Conservation (phyloP, 345 rosid genomes). For the Populus alba region DNA sequence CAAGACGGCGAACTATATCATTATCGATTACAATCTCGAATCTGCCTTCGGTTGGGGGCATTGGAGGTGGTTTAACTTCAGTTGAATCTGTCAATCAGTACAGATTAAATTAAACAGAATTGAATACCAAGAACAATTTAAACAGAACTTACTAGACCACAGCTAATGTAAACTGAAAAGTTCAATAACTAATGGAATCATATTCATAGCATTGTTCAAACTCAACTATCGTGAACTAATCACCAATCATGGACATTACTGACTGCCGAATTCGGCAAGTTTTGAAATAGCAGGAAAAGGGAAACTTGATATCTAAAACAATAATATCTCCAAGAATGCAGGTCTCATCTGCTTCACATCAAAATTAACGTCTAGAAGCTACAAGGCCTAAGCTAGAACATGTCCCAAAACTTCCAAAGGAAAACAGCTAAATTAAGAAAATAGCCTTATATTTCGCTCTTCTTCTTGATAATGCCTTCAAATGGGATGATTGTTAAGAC, state of each 20-base stretch:
- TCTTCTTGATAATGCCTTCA: neutral
- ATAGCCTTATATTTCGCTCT: neutral
- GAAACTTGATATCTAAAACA: too few species aligned
- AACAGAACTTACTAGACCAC: neutral
- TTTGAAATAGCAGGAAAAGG: too few species aligned
- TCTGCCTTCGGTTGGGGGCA: conserved; percentile 76
- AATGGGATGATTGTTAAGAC: neutral
- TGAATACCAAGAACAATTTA: neutral
- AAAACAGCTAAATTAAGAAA: neutral
- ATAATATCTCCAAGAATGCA: too few species aligned
- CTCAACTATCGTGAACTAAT: too few species aligned
- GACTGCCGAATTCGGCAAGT: too few species aligned
- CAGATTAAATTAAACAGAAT: neutral
- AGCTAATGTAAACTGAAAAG: too few species aligned
- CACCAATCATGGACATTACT: too few species aligned
- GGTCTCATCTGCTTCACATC: too few species aligned
- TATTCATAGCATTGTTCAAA: too few species aligned
- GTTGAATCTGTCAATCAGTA: conserved; percentile 41
- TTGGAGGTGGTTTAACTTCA: conserved; percentile 47
- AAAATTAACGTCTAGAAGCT: too few species aligned
- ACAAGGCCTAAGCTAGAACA: neutral
- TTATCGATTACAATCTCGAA: conserved; percentile 65
- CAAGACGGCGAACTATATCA: conserved; percentile 47
- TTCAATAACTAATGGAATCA: too few species aligned
- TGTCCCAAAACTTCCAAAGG: neutral